A percentile compares a stretch with the other conserved stretches of the same genome.
phyloP scores from a whole-genome alignment of 139 green algal genomes.

The Tetraselmis striata region DNA sequence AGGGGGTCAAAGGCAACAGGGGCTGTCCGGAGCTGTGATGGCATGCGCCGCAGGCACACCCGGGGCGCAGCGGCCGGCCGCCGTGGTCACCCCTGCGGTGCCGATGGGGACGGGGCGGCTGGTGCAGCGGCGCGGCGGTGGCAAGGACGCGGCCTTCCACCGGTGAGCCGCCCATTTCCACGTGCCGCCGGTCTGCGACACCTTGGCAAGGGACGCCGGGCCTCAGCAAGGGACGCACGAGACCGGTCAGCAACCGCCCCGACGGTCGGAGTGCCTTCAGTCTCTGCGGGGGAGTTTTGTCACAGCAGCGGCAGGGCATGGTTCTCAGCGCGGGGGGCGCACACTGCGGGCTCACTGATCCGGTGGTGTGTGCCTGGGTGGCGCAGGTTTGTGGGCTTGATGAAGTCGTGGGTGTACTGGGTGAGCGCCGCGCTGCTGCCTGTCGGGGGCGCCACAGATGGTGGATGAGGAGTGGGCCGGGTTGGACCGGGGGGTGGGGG shows the following conservation, averaged over 20 bases:
- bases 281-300: not conserved
- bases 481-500: too few species aligned
- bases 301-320: not conserved
- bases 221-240: not conserved
- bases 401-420: not conserved
- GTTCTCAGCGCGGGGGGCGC: not conserved
- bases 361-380: not conserved
- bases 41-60: not conserved
- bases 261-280: not conserved
- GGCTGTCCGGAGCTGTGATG: not conserved
- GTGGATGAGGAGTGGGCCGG: too few species aligned
- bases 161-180: not conserved
- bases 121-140: not conserved
- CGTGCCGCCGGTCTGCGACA: too few species aligned
- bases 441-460: too few species aligned
- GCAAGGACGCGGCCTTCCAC: not conserved
- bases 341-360: too few species aligned
- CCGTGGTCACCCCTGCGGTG: not conserved
- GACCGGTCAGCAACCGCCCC: not conserved
- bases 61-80: not conserved
- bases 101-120: not conserved
- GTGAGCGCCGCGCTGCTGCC: too few species aligned
- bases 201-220: too few species aligned
- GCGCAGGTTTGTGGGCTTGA: not conserved
- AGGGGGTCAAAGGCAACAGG: not conserved